Evolutionary conservation across 768 basidiomycete species (phyloP).

Genomic region (Mycena amicta): DNA sequence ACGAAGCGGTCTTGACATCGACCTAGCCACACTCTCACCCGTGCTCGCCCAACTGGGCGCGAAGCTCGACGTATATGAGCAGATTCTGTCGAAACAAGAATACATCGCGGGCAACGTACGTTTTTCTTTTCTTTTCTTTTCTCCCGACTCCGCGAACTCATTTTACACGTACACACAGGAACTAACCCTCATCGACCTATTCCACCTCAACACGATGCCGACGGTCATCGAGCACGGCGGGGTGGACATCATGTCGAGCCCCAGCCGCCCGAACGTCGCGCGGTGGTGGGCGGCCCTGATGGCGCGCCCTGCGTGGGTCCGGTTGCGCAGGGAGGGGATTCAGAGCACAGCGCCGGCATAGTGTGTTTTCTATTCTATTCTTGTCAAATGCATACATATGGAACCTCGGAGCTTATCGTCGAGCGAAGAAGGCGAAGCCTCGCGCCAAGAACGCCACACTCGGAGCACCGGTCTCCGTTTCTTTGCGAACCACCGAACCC

Average conservation of each 20-base stretch:
- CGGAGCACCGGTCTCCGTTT: no score
- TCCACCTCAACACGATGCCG: background rate
- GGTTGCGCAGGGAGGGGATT: background rate
- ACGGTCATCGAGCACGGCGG: background rate
- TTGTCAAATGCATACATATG: no score
- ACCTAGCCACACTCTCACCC: constrained; percentile 37
- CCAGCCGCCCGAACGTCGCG: background rate
- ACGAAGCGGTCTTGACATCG: background rate
- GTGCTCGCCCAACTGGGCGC: constrained; percentile 29
- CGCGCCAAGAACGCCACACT: no score
- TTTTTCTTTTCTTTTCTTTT: no score
- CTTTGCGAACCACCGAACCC: no score
- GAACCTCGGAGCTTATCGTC: no score
- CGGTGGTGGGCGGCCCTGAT: background rate
- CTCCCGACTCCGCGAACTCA: background rate
- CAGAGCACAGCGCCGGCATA: background rate
- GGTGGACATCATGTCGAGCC: background rate
- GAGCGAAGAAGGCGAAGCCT: no score
- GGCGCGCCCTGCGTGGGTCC: background rate
- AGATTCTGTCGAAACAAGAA: constrained; percentile 40
- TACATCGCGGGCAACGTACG: constrained; percentile 40
- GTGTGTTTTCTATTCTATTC: background rate
- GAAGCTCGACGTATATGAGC: constrained; percentile 43
- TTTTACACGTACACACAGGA: background rate
- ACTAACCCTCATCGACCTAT: constrained; percentile 1